These are phyloP conservation scores for Chaetomium tenue DNA, from an alignment of 495 filamentous ascomycete species.

Conservation along the genomic window DNA sequence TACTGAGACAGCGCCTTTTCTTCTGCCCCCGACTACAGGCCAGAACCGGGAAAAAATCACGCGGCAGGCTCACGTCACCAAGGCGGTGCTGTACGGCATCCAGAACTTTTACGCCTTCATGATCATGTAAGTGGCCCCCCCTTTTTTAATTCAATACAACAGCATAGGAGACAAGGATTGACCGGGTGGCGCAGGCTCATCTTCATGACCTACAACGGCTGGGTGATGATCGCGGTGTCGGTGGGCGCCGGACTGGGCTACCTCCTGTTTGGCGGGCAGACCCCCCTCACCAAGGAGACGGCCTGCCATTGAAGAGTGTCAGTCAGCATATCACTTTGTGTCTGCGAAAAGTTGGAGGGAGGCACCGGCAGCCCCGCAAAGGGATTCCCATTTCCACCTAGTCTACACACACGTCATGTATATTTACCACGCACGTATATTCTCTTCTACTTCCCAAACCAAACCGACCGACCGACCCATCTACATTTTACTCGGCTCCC, in stretches of 20 bases:
- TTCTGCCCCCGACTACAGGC: slow-evolving; percentile 45
- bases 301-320: slow-evolving; percentile 72
- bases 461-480: neutral
- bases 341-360: neutral
- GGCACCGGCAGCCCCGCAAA: too few species aligned
- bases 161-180: neutral
- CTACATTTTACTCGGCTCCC: slow-evolving; percentile 26
- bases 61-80: slow-evolving; percentile 65
- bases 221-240: slow-evolving; percentile 89
- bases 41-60: slow-evolving; percentile 55
- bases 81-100: slow-evolving; percentile 80
- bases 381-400: too few species aligned
- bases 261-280: slow-evolving; percentile 69
- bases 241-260: slow-evolving; percentile 89
- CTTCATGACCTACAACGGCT: slow-evolving; percentile 99
- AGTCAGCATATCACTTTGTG: neutral
- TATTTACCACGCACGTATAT: neutral
- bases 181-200: slow-evolving; percentile 70
- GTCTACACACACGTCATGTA: too few species aligned
- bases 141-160: neutral
- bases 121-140: slow-evolving; percentile 77
- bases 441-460: neutral
- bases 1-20: slow-evolving; percentile 56
- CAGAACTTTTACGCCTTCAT: slow-evolving; percentile 99
- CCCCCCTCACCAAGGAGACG: slow-evolving; percentile 71